Evolutionary conservation across 2,329 filamentous ascomycete genomes (phyloP), one percentile per base, ranked within the genome.

Genomic region (Cephalotrichum gorgonifer): DNA sequence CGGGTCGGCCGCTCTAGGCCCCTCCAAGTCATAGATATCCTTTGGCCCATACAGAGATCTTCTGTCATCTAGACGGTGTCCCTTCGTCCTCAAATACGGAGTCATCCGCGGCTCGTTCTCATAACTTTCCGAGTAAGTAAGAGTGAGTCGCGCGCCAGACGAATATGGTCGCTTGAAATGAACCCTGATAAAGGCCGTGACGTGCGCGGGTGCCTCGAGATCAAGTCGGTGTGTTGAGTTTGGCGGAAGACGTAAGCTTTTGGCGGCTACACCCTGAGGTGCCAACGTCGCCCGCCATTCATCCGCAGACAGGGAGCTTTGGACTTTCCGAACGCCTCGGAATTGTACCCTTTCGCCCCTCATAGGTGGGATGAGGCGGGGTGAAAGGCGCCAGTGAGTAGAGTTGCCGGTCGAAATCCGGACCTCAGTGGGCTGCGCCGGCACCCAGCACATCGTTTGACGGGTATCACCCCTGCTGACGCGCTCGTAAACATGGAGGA

Each of bases 401-500:
- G 33, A 5, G 12, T 43, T 46, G 7, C 47, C 49, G 14, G 35
- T 44, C 3, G 41, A 44, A 2, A 23, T 42, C 3, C 14, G 27
- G 25, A 43, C 42, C 30, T 43, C 38, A 2, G 47, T 23, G 9
- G 15, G 26, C n/a, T 47, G 38, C 12, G 54, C 52, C 3, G 27
- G 11, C 1, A 47, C 43, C 52, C 49, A 54, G n/a, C n/a, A n/a
- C n/a, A n/a, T n/a, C n/a, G n/a, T n/a, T n/a, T n/a, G n/a, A n/a
- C n/a, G n/a, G n/a, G n/a, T n/a, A n/a, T n/a, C n/a, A n/a, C n/a
- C 20, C 3, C 8, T 27, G 4, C 28, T 17, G 17, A 48, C 42
- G 25, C 48, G 3, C 35, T 55, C 52, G 44, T 55, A 56, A 2
- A 54, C 23, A 20, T 56, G 53, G 2, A 56, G 44, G 23, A 55